phyloP scores from a whole-genome alignment of 1,284 basidiomycete genomes.

The Coniferiporia sulphurascens region DNA sequence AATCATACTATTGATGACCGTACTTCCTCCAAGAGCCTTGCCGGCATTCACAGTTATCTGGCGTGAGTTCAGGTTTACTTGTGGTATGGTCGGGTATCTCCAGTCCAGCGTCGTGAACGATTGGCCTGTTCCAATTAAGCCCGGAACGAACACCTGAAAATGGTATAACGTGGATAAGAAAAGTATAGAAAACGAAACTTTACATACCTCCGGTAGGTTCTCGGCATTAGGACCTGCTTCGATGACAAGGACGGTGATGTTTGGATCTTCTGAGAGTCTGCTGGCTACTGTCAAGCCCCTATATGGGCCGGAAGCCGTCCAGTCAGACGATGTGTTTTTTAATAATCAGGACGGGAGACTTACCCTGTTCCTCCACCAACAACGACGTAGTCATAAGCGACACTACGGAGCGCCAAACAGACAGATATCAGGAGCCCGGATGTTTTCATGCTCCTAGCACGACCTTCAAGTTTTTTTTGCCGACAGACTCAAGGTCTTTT shows the following conservation, averaged over 20 bases:
- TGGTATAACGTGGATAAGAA: neutral
- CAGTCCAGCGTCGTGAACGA: slow-evolving; percentile 12
- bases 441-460: neutral
- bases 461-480: neutral
- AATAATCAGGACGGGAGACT: neutral
- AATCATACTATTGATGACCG: slow-evolving; percentile 19
- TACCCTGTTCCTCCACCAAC: slow-evolving; percentile 20
- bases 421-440: neutral
- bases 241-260: slow-evolving; percentile 14
- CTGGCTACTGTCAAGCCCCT: slow-evolving; percentile 17
- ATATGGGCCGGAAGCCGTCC: neutral
- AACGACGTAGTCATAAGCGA: slow-evolving; percentile 15
- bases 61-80: slow-evolving; percentile 15
- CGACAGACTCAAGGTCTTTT: neutral
- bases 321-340: neutral
- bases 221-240: slow-evolving; percentile 20
- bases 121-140: slow-evolving; percentile 13
- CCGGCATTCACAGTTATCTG: slow-evolving; percentile 17
- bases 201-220: slow-evolving; percentile 13
- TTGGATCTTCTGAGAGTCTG: slow-evolving; percentile 15
- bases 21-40: slow-evolving; percentile 19
- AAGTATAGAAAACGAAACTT: neutral
- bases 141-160: slow-evolving; percentile 19
- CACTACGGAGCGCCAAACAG: neutral
- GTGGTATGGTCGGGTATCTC: slow-evolving; percentile 17